A percentile compares a stretch with the other conserved stretches of the same genome.
Evolutionary conservation across 768 basidiomycete genomes (phyloP).

Genomic region (Punctularia strigosozonata): DNA sequence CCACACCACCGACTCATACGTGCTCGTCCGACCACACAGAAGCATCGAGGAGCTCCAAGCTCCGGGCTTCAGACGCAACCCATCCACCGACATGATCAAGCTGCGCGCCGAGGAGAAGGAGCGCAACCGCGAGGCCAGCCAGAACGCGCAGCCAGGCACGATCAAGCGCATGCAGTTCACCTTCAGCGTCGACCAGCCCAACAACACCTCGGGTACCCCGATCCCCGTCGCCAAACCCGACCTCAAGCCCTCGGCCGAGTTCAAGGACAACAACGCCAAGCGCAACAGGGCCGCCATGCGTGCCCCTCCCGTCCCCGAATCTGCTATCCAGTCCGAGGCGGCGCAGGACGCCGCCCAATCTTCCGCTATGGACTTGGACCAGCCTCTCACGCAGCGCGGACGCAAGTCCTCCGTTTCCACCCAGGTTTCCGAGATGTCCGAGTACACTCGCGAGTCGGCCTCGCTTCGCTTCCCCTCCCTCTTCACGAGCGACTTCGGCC

Average conservation of each 20-base stretch:
- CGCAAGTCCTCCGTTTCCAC: conserved; percentile 15
- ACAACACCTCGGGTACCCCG: conserved; percentile 28
- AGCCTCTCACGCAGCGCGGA: conserved; percentile 22
- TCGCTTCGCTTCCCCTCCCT: conserved; percentile 61
- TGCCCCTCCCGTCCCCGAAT: no score
- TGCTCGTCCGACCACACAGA: no score
- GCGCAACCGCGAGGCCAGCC: conserved; percentile 55
- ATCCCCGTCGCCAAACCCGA: conserved; percentile 51
- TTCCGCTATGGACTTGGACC: conserved; percentile 22
- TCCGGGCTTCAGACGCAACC: conserved; percentile 70
- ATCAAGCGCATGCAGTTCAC: conserved; percentile 89
- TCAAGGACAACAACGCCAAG: conserved; percentile 34
- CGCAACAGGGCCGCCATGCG: conserved; percentile 29
- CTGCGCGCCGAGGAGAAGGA: conserved; percentile 77
- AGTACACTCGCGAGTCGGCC: no score
- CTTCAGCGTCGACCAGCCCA: conserved; percentile 69
- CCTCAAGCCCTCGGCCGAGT: conserved; percentile 52
- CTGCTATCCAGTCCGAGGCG: no score
- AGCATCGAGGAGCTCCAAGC: conserved; percentile 79
- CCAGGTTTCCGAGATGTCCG: conserved; percentile 11
- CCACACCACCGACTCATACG: conserved; percentile 2
- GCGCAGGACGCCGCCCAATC: conserved; percentile 16
- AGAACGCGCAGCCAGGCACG: conserved; percentile 52
- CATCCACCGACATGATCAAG: conserved; percentile 69
- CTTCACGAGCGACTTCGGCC: conserved; percentile 68